Evolutionary conservation across 176 grass and related monocot genomes (phyloP), one percentile per base, ranked within the genome.

Genomic region (Musa itinerans): DNA sequence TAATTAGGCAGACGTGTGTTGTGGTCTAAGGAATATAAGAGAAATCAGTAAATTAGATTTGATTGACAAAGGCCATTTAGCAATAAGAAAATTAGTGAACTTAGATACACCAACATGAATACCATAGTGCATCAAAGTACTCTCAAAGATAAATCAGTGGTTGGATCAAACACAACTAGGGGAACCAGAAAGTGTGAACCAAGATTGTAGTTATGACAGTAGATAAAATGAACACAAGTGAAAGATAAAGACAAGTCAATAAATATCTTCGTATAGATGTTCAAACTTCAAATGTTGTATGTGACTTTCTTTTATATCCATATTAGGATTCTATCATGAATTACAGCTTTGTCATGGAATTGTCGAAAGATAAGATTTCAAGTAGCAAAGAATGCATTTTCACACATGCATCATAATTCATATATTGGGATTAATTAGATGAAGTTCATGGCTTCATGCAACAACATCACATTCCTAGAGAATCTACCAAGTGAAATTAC

Each of bases 1-100:
- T 99, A 84, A 99, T 99, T 59, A 99, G 88, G 83, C 95, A 99
- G 82, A 99, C 80, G 77, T 99, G 95, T 84, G 95, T 99, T 84
- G 88, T 80, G 25, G 95, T 99, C 95, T 99, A 84, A 69, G 73
- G 72, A 86, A 78, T 27, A 82, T 23, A 87, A 63, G 57, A 79
- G 43, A 53, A 70, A 75, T 74, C 54, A 92, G 76, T 83, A 65
- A 81, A 20, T 57, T 61, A 74, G 25, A 10, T 74, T 81, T 20
- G 20, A 69, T 11, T 52, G 68, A 22, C 75, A 74, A 76, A 76
- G 0, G 52, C 57, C 63, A n/a, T 8, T 11, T 26, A 15, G 8
- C 57, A 21, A n/a, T 21, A 78, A 67, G 1, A 24, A 43, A 43
- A 43, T 4, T 11, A 73, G 50, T 53, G 53, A 54, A 53, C 52